phyloP scores from a whole-genome alignment of 2,329 filamentous ascomycete species.

The Exophiala phaeomuriformis region DNA sequence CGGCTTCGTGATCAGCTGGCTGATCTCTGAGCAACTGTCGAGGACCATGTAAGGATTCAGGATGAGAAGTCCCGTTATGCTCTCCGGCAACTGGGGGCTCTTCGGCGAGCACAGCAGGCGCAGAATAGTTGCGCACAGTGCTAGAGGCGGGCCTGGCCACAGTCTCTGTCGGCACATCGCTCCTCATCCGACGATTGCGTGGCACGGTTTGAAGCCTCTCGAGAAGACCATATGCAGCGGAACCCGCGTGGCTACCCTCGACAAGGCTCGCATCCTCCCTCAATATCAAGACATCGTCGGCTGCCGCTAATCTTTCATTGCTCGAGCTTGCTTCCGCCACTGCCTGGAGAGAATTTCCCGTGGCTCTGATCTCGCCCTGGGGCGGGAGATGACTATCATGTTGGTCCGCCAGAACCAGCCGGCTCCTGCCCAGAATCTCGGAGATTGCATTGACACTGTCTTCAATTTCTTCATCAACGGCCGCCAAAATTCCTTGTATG shows the following conservation, averaged over 20 bases:
- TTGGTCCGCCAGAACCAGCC: conserved; percentile 55
- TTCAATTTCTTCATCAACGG: conserved; percentile 53
- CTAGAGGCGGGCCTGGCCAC: conserved; percentile 3
- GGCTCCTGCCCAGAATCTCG: conserved; percentile 56
- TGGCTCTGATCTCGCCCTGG: conserved; percentile 48
- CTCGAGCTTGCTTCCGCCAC: conserved; percentile 40
- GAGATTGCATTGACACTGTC: conserved; percentile 55
- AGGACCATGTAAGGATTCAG: conserved; percentile 1
- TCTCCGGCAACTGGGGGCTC: not conserved
- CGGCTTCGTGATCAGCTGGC: not conserved
- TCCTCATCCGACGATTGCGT: conserved; percentile 7
- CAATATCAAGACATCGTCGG: conserved; percentile 34
- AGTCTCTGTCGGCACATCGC: conserved; percentile 1
- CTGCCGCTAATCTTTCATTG: conserved; percentile 32
- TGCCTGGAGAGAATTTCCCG: conserved; percentile 30
- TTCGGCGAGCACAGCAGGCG: conserved; percentile 3
- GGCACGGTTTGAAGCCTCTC: conserved; percentile 29
- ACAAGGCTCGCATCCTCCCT: conserved; percentile 36
- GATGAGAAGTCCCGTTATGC: not conserved
- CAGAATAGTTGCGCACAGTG: conserved; percentile 11
- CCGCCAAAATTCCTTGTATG: conserved; percentile 49
- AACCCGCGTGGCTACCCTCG: conserved; percentile 33
- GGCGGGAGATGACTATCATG: conserved; percentile 57
- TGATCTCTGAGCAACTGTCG: conserved; percentile 9
- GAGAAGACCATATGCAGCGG: conserved; percentile 35